These are phyloP conservation scores for Tetrastigma voinierianum DNA, from an alignment of 164 flowering plant genomes.

Conservation along the genomic window DNA sequence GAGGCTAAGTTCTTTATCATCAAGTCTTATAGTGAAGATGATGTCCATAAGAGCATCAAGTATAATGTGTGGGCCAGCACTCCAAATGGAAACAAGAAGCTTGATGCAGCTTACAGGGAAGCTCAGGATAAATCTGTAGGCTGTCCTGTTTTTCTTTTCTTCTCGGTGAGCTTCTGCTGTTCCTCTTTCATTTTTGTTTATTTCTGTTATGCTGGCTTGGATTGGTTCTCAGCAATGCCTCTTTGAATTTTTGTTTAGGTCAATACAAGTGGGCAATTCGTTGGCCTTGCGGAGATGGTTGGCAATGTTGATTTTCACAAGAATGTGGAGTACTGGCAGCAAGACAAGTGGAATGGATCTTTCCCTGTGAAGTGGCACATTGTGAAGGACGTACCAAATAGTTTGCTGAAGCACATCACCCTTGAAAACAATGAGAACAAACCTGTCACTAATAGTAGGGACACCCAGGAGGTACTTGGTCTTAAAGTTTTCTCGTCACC, in stretches of 20 bases:
- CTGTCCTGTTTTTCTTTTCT: conserved; percentile 75
- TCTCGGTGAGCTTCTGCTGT: conserved; percentile 56
- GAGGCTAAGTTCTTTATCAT: conserved; percentile 81
- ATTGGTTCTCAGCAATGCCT: not conserved
- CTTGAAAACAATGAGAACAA: conserved; percentile 87
- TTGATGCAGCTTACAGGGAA: conserved; percentile 70
- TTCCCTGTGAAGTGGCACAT: conserved; percentile 92
- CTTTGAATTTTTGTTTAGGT: conserved; percentile 40
- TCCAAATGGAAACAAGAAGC: conserved; percentile 84
- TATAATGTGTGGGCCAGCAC: conserved; percentile 93
- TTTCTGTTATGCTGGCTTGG: not conserved
- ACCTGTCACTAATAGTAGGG: conserved; percentile 89
- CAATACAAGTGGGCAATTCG: conserved; percentile 90
- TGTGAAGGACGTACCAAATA: conserved; percentile 87
- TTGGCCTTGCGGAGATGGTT: conserved; percentile 84
- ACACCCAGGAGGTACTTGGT: conserved; percentile 71
- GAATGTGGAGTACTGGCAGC: conserved; percentile 82
- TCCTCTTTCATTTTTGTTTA: not conserved
- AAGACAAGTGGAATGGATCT: conserved; percentile 88
- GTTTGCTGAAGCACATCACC: conserved; percentile 67
- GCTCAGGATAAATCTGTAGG: conserved; percentile 62
- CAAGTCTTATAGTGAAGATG: conserved; percentile 95
- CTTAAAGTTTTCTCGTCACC: not conserved
- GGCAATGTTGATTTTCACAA: conserved; percentile 85
- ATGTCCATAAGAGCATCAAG: conserved; percentile 87